A percentile compares a stretch with the other conserved stretches of the same genome.
Evolutionary conservation across 805 yeast species (phyloP).

Genomic region (Cyberlindnera maclurae): DNA sequence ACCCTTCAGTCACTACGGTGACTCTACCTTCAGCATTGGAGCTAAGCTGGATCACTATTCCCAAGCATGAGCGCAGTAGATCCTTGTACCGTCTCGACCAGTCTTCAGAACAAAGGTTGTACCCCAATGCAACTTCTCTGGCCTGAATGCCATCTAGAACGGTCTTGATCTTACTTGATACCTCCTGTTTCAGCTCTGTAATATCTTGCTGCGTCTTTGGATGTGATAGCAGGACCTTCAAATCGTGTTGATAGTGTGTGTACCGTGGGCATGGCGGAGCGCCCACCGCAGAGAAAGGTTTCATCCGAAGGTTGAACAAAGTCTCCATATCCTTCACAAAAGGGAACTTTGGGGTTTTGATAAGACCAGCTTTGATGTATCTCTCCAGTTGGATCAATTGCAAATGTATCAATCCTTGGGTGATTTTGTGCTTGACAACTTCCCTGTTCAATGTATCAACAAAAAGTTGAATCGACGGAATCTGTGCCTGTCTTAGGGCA

Average conservation of each 20-base stretch:
- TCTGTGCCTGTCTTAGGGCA: conserved; percentile 26
- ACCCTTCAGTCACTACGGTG: conserved; percentile 26
- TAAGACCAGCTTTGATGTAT: conserved; percentile 19
- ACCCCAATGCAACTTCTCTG: conserved; percentile 15
- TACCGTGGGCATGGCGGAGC: conserved; percentile 54
- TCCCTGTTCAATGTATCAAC: conserved; percentile 1
- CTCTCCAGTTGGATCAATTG: conserved; percentile 28
- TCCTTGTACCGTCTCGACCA: conserved; percentile 26
- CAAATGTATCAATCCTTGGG: conserved; percentile 26
- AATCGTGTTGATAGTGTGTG: conserved; percentile 17
- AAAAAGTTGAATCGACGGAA: conserved; percentile 29
- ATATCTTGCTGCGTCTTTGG: conserved; percentile 5
- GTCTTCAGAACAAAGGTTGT: conserved; percentile 23
- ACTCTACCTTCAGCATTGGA: conserved; percentile 15
- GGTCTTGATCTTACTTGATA: conserved; percentile 7
- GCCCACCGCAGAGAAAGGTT: conserved; percentile 75
- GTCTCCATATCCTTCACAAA: conserved; percentile 23
- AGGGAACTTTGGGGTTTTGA: conserved; percentile 22
- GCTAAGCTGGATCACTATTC: conserved; percentile 15
- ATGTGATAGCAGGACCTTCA: conserved; percentile 10
- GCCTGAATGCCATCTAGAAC: conserved; percentile 16
- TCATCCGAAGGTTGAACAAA: conserved; percentile 57
- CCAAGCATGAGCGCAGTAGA: conserved; percentile 26
- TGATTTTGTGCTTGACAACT: conserved; percentile 14
- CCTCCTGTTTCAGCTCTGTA: conserved; percentile 3